Conservation (phyloP, 1,139 yeast genomes). For the Yamadazyma oceani region DNA sequence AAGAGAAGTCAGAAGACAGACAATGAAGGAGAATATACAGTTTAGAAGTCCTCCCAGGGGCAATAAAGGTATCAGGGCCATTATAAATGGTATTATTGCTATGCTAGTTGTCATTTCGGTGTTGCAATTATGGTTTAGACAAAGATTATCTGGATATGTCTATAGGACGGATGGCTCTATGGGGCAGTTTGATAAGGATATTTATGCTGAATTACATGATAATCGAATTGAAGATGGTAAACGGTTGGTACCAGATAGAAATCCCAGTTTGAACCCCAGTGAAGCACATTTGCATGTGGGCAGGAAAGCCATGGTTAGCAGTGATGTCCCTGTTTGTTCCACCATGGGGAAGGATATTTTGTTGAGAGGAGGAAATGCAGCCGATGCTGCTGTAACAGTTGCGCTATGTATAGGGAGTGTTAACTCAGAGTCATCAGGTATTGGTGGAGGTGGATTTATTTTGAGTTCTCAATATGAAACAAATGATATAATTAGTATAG, state of each 20-base stretch:
- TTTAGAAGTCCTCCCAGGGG: no score
- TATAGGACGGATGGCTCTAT: not conserved
- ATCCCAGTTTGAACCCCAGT: constrained; percentile 37
- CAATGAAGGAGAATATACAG: not conserved
- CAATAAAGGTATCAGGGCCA: not conserved
- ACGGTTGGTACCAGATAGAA: constrained; percentile 1
- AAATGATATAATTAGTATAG: constrained; percentile 58
- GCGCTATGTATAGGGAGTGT: constrained; percentile 86
- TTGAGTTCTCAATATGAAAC: constrained; percentile 48
- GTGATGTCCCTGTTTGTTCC: constrained; percentile 75
- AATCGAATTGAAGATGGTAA: not conserved
- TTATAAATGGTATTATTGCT: not conserved
- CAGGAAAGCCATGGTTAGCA: constrained; percentile 65
- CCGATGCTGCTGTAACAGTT: constrained; percentile 89
- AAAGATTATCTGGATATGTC: not conserved
- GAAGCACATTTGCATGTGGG: constrained; percentile 30
- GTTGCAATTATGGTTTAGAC: not conserved
- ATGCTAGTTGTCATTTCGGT: not conserved
- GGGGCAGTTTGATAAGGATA: not conserved
- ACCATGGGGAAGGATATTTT: constrained; percentile 64
- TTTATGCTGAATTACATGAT: not conserved
- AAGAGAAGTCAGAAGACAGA: not conserved
- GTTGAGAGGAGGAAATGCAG: constrained; percentile 70
- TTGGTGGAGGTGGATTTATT: constrained; percentile 90
- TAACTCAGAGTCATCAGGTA: constrained; percentile 82